Percentiles rank a stretch among this genome's conserved stretches.
phyloP scores from a whole-genome alignment of 2,329 filamentous ascomycete genomes.

The Aspergillus uvarum region DNA sequence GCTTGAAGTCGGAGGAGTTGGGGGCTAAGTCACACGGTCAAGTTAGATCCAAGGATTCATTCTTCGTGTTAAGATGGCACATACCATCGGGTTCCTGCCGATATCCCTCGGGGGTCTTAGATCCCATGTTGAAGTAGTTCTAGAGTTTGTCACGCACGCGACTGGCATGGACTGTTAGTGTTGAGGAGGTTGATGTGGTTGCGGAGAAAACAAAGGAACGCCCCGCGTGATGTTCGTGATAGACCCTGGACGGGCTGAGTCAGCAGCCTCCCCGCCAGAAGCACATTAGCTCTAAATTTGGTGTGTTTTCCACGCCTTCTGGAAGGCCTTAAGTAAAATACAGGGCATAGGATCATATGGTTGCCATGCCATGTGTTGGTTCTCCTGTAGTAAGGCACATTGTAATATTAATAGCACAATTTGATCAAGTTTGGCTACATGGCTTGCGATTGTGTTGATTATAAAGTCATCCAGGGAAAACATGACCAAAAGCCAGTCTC shows the following conservation, averaged over 20 bases:
- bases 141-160: not conserved
- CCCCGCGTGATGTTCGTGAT: not conserved
- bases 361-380: no score
- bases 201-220: not conserved
- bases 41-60: no score
- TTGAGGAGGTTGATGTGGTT: not conserved
- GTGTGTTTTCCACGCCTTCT: no score
- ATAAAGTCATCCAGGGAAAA: no score
- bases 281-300: not conserved
- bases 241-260: not conserved
- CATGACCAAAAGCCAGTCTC: no score
- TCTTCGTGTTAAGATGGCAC: not conserved
- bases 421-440: no score
- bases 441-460: no score
- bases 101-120: constrained; percentile 11
- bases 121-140: constrained; percentile 5
- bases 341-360: no score
- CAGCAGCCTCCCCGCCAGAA: not conserved
- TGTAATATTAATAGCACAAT: no score
- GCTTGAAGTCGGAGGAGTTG: constrained; percentile 7
- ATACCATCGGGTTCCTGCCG: constrained; percentile 7
- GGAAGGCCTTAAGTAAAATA: no score
- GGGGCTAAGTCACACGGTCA: not conserved
- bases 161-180: not conserved
- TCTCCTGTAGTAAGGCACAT: no score